Base-by-base conservation (phyloP, 1,139 yeast genomes). In the Zygoascus sp. region DNA sequence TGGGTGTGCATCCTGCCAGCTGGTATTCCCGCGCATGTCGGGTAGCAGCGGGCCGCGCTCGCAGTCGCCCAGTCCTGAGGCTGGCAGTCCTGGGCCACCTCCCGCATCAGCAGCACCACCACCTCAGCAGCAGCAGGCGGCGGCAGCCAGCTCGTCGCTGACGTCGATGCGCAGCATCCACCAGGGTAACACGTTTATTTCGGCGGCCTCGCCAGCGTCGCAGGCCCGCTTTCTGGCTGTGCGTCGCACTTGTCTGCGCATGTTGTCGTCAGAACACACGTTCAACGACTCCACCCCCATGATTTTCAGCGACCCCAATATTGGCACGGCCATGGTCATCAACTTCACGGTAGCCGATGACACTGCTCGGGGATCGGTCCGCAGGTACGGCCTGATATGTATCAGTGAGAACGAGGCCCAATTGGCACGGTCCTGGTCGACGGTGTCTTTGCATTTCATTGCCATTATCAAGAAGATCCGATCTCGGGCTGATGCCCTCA, bases 321-420 rank as follows among this genome's bases (percentile, higher is more conserved):
- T 80, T 53, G 95, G 95, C 0, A 78, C 80, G 53, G 81, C 90
- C 36, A 66, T 86, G 19, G 76, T 79, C 28, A 71, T 79, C 49
- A 77, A 83, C 5, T 85, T 87, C 67, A 82, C 83, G 58, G 69
- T 86, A 11, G 72, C 72, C 32, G 96, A 87, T 62, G 68, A 73
- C 20, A 76, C 79, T 46, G 90, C 95, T 0, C 72, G 95, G 48
- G 95, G 95, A 1, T 80, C 85, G 5, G 92, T 83, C 57, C 68
- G 95, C 48, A 76, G 85, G 49, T 86, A 84, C 58, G 74, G 87
- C 2, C 62, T 84, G 19, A 74, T 84, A 54, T 78, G 84, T 23
- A 72, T 83, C 2, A 69, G 80, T 16, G 88, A 83, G 55, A 66
- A 74, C 40, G 89, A 81, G 54, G 60, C 70, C 5, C 71, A 68